These are phyloP conservation scores for Elongisporangium senticosum DNA, from an alignment of 352 stramenopile genomes.

Conservation along the genomic window DNA sequence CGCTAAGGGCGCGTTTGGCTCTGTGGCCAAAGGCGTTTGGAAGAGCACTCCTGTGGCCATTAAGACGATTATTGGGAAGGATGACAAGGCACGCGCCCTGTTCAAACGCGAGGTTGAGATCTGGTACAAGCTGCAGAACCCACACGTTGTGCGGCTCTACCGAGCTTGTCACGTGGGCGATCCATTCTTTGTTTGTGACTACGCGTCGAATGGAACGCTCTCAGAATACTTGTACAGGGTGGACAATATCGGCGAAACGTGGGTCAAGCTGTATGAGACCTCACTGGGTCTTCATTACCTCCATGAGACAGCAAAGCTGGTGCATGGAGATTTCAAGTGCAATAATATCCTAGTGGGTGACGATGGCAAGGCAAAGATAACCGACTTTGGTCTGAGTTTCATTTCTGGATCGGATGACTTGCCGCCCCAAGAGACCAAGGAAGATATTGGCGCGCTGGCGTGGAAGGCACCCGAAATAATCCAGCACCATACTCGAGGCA, in stretches of 20 bases:
- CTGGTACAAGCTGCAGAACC: slow-evolving; percentile 19
- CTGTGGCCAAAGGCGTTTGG: slow-evolving; percentile 20
- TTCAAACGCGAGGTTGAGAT: slow-evolving; percentile 20
- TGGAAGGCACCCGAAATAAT: slow-evolving; percentile 23
- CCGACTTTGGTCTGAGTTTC: slow-evolving; percentile 18
- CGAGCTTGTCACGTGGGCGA: slow-evolving; percentile 19
- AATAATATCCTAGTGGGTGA: slow-evolving; percentile 26
- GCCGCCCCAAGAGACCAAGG: neutral
- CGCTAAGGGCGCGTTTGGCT: slow-evolving; percentile 22
- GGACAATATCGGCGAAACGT: neutral
- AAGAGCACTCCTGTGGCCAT: slow-evolving; percentile 23
- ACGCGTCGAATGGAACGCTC: slow-evolving; percentile 18
- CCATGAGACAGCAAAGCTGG: slow-evolving; percentile 14
- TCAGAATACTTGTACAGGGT: slow-evolving; percentile 8
- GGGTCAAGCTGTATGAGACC: slow-evolving; percentile 18
- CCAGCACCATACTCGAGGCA: slow-evolving; percentile 1
- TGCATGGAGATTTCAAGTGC: slow-evolving; percentile 33
- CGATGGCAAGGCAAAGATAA: slow-evolving; percentile 20
- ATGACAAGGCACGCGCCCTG: slow-evolving; percentile 6
- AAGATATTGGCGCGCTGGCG: slow-evolving; percentile 6
- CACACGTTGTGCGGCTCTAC: slow-evolving; percentile 22
- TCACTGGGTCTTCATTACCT: slow-evolving; percentile 28
- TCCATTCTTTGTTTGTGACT: slow-evolving; percentile 19
- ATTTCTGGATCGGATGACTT: slow-evolving; percentile 3
- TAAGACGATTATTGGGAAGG: slow-evolving; percentile 21